Evolutionary conservation across 345 rosid genomes (phyloP).

Genomic region (Jatropha curcas): DNA sequence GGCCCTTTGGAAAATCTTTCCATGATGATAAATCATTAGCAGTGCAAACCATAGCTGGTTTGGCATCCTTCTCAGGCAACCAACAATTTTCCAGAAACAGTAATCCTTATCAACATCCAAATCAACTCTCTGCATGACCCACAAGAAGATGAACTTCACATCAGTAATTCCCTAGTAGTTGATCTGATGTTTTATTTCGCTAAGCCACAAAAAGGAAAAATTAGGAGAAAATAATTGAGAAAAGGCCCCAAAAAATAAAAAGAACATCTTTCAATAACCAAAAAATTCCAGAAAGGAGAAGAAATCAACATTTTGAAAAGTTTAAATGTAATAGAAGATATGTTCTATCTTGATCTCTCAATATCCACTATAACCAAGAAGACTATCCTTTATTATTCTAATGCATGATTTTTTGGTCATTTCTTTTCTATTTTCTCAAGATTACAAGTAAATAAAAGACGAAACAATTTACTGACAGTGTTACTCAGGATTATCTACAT

Average conservation of each 20-base stretch:
- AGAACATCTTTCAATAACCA: not conserved
- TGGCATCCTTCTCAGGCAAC: conserved; percentile 88
- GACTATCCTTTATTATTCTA: not conserved
- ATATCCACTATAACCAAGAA: not conserved
- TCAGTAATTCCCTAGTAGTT: conserved; percentile 3
- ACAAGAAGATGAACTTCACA: conserved; percentile 17
- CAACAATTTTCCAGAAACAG: conserved; percentile 32
- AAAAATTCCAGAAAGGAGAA: not conserved
- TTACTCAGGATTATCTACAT: not conserved
- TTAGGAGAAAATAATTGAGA: not conserved
- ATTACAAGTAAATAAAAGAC: not conserved
- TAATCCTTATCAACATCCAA: conserved; percentile 16
- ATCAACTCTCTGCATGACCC: conserved; percentile 36
- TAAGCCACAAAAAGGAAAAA: not conserved
- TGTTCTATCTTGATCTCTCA: not conserved
- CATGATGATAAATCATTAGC: conserved; percentile 77
- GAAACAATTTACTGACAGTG: not conserved
- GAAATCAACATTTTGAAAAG: not conserved
- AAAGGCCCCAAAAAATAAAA: not conserved
- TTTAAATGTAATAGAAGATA: not conserved
- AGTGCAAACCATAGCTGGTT: conserved; percentile 93
- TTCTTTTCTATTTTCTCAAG: not conserved
- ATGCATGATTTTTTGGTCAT: not conserved
- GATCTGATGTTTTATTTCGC: not conserved
- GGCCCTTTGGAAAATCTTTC: conserved; percentile 97